These are phyloP conservation scores for Pseudocercospora macadamiae DNA, from an alignment of 2,329 filamentous ascomycete genomes.

Conservation along the genomic window DNA sequence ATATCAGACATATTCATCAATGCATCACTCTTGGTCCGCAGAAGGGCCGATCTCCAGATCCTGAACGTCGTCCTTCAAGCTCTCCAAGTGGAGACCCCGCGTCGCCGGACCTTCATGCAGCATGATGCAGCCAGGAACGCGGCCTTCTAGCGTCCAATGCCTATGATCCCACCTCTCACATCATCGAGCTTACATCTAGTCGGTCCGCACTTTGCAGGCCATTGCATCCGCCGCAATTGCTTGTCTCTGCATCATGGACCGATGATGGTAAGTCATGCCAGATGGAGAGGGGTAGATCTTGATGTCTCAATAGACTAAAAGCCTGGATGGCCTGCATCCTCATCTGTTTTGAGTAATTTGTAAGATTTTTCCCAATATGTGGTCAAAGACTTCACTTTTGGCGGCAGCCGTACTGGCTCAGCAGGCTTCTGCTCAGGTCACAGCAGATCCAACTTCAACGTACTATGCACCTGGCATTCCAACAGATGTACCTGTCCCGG, in stretches of 20 bases:
- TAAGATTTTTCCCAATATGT: constrained; percentile 6
- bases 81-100: constrained; percentile 15
- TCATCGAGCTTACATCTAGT: not conserved
- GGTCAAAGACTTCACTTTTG: constrained; percentile 41
- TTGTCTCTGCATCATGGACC: not conserved
- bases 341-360: not conserved
- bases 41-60: constrained; percentile 3
- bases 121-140: constrained; percentile 3
- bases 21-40: constrained; percentile 1
- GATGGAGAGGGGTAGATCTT: constrained; percentile 13
- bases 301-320: constrained; percentile 7
- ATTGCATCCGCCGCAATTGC: constrained; percentile 2
- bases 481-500: constrained; percentile 41
- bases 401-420: constrained; percentile 32
- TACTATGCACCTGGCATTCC: constrained; percentile 35
- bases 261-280: constrained; percentile 15
- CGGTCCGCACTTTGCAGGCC: constrained; percentile 16
- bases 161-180: not conserved
- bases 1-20: too few species aligned
- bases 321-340: too few species aligned
- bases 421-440: constrained; percentile 19
- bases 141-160: constrained; percentile 3
- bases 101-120: constrained; percentile 3
- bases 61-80: constrained; percentile 6
- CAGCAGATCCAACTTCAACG: constrained; percentile 23